phyloP scores from a whole-genome alignment of 768 basidiomycete genomes.

The Podaxis mareebaensis region DNA sequence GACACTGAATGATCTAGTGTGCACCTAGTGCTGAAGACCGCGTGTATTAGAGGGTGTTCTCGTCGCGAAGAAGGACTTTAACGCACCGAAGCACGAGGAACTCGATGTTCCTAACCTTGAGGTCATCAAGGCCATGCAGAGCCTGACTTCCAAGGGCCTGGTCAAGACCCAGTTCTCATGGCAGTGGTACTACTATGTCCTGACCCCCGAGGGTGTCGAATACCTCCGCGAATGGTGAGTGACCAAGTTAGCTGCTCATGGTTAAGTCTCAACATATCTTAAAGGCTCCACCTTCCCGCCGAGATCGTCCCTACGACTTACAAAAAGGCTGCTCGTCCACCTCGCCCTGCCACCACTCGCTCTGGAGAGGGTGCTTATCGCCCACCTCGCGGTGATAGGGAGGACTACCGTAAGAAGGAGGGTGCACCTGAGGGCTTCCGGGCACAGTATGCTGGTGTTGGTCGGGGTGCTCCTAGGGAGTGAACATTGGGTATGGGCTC shows the following conservation, averaged over 20 bases:
- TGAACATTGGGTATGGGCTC: conserved; percentile 31
- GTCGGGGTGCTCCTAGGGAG: conserved; percentile 82
- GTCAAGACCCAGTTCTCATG: conserved; percentile 99
- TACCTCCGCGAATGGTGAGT: conserved; percentile 88
- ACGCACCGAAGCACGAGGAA: conserved; percentile 95
- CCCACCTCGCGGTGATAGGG: conserved; percentile 84
- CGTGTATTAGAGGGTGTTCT: conserved; percentile 88
- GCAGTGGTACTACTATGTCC: conserved; percentile 98
- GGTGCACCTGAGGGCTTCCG: conserved; percentile 85
- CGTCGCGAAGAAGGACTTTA: conserved; percentile 99
- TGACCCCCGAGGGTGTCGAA: conserved; percentile 96
- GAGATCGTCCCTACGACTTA: conserved; percentile 98
- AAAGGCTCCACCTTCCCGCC: conserved; percentile 87
- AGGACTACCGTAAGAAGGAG: conserved; percentile 94
- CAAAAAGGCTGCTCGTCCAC: conserved; percentile 91
- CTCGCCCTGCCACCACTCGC: conserved; percentile 77
- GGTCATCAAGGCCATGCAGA: conserved; percentile 72
- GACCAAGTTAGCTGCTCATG: neutral
- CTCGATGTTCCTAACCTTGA: conserved; percentile 70
- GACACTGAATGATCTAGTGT: conserved; percentile 25
- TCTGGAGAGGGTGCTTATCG: conserved; percentile 82
- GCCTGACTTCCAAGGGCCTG: conserved; percentile 72
- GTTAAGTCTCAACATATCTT: neutral
- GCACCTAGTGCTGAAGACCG: neutral
- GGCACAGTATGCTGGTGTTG: conserved; percentile 87